phyloP scores from a whole-genome alignment of 179 eudicot species.

The Corrigiola litoralis region DNA sequence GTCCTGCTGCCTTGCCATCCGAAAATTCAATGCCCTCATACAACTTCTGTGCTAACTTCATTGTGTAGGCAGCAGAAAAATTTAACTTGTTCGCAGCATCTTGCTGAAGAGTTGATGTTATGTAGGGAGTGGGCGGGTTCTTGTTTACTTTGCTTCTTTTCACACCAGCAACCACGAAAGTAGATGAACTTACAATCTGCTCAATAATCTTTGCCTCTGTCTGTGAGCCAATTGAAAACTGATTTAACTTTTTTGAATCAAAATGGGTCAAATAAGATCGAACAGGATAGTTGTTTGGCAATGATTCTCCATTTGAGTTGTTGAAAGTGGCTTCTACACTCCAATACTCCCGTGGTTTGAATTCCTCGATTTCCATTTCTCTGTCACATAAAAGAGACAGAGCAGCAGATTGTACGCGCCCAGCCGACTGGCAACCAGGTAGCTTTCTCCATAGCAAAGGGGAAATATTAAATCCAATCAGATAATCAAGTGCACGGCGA shows the following conservation, averaged over 20 bases:
- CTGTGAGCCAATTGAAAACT: constrained; percentile 59
- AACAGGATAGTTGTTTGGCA: constrained; percentile 18
- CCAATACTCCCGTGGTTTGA: constrained; percentile 86
- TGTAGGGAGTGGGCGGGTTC: constrained; percentile 77
- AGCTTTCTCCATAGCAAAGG: constrained; percentile 90
- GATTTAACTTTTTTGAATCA: constrained; percentile 53
- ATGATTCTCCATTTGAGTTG: constrained; percentile 18
- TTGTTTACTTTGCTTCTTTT: constrained; percentile 51
- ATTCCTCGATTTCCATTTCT: constrained; percentile 80
- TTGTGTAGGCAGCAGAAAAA: constrained; percentile 65
- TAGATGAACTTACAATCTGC: constrained; percentile 43
- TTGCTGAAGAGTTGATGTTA: constrained; percentile 96
- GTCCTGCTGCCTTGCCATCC: constrained; percentile 58
- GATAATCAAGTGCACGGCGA: constrained; percentile 97
- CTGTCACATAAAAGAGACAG: constrained; percentile 79
- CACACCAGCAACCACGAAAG: constrained; percentile 47
- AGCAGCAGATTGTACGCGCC: constrained; percentile 97
- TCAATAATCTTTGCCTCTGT: constrained; percentile 55
- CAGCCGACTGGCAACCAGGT: constrained; percentile 97
- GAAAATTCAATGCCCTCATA: constrained; percentile 79
- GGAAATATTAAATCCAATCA: constrained; percentile 94
- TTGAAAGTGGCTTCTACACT: constrained; percentile 60
- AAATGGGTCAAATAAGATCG: constrained; percentile 65
- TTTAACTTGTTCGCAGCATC: constrained; percentile 89
- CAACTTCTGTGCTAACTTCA: constrained; percentile 93